A percentile compares a stretch with the other conserved stretches of the same genome.
Evolutionary conservation across 2,329 filamentous ascomycete genomes (phyloP).

Genomic region (Diaporthe nobilis): DNA sequence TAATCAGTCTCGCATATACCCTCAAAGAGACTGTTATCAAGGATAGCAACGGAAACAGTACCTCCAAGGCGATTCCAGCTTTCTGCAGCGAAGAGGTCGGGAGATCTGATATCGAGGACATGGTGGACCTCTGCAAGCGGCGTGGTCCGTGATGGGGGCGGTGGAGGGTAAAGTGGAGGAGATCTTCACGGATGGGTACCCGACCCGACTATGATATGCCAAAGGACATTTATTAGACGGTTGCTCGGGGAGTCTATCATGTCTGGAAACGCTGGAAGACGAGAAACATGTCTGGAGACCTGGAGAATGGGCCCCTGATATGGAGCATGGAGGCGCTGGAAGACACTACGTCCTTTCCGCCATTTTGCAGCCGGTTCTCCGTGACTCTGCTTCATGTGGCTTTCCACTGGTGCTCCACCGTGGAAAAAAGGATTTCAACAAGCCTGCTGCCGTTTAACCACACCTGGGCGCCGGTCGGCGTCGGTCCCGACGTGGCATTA

Average conservation of each 20-base stretch:
- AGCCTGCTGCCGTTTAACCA: not conserved
- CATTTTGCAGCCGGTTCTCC: not conserved
- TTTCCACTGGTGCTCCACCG: not conserved
- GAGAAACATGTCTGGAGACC: not conserved
- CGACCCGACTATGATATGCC: not conserved
- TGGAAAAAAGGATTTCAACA: not conserved
- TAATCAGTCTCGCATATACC: conserved; percentile 5
- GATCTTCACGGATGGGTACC: not conserved
- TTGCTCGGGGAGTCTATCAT: not conserved
- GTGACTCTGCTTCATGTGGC: not conserved
- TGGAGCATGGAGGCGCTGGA: not conserved
- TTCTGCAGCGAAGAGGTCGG: conserved; percentile 15
- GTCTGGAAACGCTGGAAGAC: not conserved
- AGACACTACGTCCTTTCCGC: not conserved
- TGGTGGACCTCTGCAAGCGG: not conserved
- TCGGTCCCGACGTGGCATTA: not conserved
- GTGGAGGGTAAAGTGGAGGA: not conserved
- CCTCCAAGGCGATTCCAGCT: not conserved
- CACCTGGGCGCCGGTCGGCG: not conserved
- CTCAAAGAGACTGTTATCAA: not conserved
- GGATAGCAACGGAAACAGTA: not conserved
- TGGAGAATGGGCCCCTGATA: not conserved
- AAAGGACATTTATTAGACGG: too few species aligned
- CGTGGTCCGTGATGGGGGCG: not conserved
- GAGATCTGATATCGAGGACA: conserved; percentile 16